Evolutionary conservation across 495 filamentous ascomycete genomes (phyloP).

Genomic region (Clohesyomyces aquaticus): DNA sequence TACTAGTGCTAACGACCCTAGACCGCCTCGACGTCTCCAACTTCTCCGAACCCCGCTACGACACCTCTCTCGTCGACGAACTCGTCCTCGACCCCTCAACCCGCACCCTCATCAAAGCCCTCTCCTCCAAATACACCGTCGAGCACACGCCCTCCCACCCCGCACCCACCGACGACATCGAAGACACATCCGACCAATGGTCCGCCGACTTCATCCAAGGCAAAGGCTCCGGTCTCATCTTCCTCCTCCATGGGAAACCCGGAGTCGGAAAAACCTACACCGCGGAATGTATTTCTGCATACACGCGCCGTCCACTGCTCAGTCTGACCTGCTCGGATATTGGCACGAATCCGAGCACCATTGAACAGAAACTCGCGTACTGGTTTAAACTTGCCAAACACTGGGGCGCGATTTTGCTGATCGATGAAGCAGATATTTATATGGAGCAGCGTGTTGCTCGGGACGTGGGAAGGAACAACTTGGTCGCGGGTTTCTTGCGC

Average conservation of each 20-base stretch:
- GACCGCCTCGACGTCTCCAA: slow-evolving; percentile 18
- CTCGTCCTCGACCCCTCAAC: slow-evolving; percentile 20
- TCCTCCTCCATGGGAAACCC: slow-evolving; percentile 27
- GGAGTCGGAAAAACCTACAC: slow-evolving; percentile 16
- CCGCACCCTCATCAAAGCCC: background rate
- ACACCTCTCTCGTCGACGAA: slow-evolving; percentile 19
- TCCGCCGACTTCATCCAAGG: slow-evolving; percentile 17
- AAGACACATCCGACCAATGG: slow-evolving; percentile 4
- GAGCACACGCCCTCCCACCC: background rate
- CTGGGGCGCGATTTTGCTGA: slow-evolving; percentile 50
- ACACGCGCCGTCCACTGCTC: slow-evolving; percentile 17
- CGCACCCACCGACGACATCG: background rate
- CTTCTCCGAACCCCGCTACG: slow-evolving; percentile 26
- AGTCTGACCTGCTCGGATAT: slow-evolving; percentile 24
- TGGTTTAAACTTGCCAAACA: slow-evolving; percentile 23
- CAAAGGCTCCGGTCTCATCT: slow-evolving; percentile 28
- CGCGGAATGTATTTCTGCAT: slow-evolving; percentile 28
- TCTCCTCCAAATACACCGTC: slow-evolving; percentile 2
- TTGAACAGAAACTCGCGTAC: slow-evolving; percentile 20
- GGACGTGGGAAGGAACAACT: slow-evolving; percentile 54
- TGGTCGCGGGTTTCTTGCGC: slow-evolving; percentile 59
- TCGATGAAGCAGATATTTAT: slow-evolving; percentile 65
- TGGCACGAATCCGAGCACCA: slow-evolving; percentile 10
- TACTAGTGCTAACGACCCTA: background rate
- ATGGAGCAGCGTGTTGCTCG: slow-evolving; percentile 48